These are phyloP conservation scores for Ophiorrhiza pumila DNA, from an alignment of 257 asterid species.

Conservation along the genomic window DNA sequence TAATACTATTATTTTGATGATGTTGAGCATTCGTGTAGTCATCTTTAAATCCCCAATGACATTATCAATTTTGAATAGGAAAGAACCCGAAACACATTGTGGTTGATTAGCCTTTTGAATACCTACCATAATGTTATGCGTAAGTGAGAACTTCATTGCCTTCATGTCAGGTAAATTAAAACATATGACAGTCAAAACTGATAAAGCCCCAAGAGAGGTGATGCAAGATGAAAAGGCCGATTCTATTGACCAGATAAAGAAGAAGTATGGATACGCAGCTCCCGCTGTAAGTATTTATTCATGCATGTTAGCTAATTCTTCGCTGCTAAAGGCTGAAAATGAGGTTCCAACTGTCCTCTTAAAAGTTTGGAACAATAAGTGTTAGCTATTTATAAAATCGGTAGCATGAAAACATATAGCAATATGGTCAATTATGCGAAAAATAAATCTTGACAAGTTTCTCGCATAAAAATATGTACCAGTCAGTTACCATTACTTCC, in stretches of 20 bases:
- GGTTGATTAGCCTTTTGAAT: background rate
- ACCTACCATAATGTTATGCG: background rate
- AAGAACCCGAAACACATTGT: background rate
- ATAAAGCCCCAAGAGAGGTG: slow-evolving; percentile 49
- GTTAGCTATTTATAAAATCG: background rate
- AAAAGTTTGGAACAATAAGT: background rate
- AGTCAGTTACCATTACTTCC: background rate
- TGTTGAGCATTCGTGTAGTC: background rate
- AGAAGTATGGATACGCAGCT: slow-evolving; percentile 72
- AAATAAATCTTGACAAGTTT: background rate
- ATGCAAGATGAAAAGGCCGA: slow-evolving; percentile 57
- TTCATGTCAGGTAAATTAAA: slow-evolving; percentile 56
- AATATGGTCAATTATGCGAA: background rate
- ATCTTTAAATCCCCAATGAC: background rate
- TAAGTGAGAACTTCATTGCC: background rate
- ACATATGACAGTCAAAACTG: slow-evolving; percentile 49
- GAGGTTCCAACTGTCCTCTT: background rate
- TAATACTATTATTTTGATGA: background rate
- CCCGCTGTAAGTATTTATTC: slow-evolving; percentile 44
- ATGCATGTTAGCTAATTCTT: slow-evolving; percentile 4
- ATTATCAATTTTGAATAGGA: background rate
- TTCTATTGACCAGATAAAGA: slow-evolving; percentile 79
- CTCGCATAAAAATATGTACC: background rate
- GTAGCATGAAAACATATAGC: background rate
- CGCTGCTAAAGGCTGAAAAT: background rate